phyloP scores from a whole-genome alignment of 331 rosid genomes.

The Acacia pycnantha region DNA sequence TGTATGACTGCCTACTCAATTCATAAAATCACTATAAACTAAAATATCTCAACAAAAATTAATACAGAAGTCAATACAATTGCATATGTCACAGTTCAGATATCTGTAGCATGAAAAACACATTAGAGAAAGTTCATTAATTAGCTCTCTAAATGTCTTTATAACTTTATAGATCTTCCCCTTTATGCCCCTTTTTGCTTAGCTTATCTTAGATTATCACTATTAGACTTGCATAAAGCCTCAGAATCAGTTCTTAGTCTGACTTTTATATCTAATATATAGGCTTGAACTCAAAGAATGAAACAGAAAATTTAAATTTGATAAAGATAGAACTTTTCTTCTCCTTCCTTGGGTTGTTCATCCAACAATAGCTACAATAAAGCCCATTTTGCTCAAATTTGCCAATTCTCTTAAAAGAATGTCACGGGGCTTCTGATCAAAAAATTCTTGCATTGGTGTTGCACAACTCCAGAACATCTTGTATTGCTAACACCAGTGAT shows the following conservation, averaged over 20 bases:
- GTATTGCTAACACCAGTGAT: background rate
- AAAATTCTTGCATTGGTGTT: background rate
- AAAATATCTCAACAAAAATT: background rate
- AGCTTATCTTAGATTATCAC: background rate
- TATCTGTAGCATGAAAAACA: background rate
- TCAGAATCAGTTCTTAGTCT: background rate
- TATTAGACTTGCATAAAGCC: background rate
- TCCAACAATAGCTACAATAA: background rate
- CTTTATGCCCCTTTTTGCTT: background rate
- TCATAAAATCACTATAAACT: background rate
- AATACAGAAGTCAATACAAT: background rate
- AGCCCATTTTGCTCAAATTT: background rate
- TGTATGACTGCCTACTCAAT: background rate
- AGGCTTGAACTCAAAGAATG: background rate
- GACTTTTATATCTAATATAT: background rate
- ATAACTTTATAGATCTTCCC: background rate
- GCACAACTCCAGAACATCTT: background rate
- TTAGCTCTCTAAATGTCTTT: background rate
- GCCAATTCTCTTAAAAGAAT: background rate
- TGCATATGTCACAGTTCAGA: background rate
- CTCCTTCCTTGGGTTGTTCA: background rate
- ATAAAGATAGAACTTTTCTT: background rate
- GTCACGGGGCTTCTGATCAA: background rate
- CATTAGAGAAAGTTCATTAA: background rate
- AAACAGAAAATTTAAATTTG: background rate